Evolutionary conservation across 1,139 yeast genomes (phyloP), one percentile per base, ranked within the genome.

Genomic region (Oligophagozyma castellii): DNA sequence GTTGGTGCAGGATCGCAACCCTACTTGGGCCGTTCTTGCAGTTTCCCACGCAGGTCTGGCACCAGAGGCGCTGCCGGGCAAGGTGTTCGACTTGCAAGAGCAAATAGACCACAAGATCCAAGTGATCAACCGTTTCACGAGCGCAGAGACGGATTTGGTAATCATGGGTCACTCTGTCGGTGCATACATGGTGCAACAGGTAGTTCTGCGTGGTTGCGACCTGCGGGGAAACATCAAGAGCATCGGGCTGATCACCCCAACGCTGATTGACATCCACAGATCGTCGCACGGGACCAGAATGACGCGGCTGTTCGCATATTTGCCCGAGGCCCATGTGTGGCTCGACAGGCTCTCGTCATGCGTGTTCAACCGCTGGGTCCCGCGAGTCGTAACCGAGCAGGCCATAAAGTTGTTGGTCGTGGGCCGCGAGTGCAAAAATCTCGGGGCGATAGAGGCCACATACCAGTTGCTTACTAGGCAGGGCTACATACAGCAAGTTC

Each of bases 141-240:
- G 31, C n/a, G 35, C 40, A 12, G 29, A 7, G 8, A 29, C 3
- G 12, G 18, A 24, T 12, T 44, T 73, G 3, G 58, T 59, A 33
- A 51, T 71, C 11, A 53, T 70, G 46, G 68, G 75, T 19, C 81
- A 73, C 44, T 73, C 79, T 0, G 64, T 73, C 28, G 81, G 81
- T 3, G 60, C 70, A 1, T 73, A 64, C 54, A 53, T 73, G 29
- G 55, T 57, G 5, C 78, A 73, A 47, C 50, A 73, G 28, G 56
- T 68, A 1, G 56, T 63, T 2, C 23, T 39, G 12, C 32, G 39
- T 12, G 25, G 28, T 5, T 12, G 22, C 3, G 12, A 29, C 2
- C 22, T 44, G 12, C 26, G 25, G 4, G 48, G 43, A 3, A 32
- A 29, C 12, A 41, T 44, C 5, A 21, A 22, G 5, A 33, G 37